Base-by-base conservation (phyloP, 768 basidiomycete species). In the Mycena polygramma region DNA sequence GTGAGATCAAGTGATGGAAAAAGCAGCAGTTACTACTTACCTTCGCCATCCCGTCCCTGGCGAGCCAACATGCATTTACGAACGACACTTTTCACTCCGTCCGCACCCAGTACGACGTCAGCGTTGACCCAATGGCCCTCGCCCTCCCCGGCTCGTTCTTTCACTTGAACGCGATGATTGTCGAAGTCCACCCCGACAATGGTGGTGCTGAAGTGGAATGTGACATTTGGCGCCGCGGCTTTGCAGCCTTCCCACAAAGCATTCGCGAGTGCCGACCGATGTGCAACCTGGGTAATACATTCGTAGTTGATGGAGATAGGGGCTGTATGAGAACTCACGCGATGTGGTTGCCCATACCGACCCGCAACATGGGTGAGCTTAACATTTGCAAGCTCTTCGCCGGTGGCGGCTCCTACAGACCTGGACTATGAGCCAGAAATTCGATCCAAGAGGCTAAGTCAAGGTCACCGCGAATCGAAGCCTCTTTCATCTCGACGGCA, bases 21-120 rank as follows among this genome's bases (percentile, higher is more conserved):
- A 11, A 45, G 22, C 35, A 1, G 52, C 1, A 17, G 13, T 20
- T 48, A n/a, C 9, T 15, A 4, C 53, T 5, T 5, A 70, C 69
- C 63, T 63, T 70, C 22, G 41, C 66, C 82, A 5, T 66, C 71
- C 37, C 79, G 76, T 13, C 79, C 80, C 0, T 77, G 75, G 36
- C 72, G 58, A 14, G 75, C 75, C 54, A 84, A 63, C 77, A 84
- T 81, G 46, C 72, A 72, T 19, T 70, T 66, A 30, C 83, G 71
- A 6, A 80, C 75, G 24, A 74, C 55, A 35, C 78, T 79, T 69
- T 83, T 83, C 70, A 84, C 76, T 4, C 83, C 83, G 55, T 84
- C 83, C 4, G 81, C 79, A 0, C 78, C 83, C 30, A 84, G 49
- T 20, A 84, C 70, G 0, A 84, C 64, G 65, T 84, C 83, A 20